Conservation (phyloP, 345 rosid genomes). For the Pugionium dolabratum region DNA sequence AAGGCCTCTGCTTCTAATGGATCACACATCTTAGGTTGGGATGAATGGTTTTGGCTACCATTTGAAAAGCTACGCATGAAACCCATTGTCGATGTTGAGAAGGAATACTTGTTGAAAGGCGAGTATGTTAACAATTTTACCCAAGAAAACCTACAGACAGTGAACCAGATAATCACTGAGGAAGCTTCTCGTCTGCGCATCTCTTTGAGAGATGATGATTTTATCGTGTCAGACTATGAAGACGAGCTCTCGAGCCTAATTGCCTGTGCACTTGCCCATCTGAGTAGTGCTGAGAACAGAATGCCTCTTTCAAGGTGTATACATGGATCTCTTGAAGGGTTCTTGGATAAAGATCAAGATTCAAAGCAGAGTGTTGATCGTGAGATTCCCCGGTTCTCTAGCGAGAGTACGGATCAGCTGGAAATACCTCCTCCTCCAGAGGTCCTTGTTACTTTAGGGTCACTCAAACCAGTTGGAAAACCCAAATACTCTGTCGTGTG, state of each 20-base stretch:
- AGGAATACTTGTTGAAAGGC: conserved; percentile 59
- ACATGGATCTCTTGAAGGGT: conserved; percentile 58
- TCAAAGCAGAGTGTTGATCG: conserved; percentile 46
- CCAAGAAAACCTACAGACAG: conserved; percentile 48
- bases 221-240: conserved; percentile 77
- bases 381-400: conserved; percentile 60
- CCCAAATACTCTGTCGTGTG: conserved; percentile 78
- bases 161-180: conserved; percentile 60
- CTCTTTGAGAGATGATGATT: conserved; percentile 54
- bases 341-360: conserved; percentile 55
- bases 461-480: conserved; percentile 60
- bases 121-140: conserved; percentile 48
- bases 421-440: conserved; percentile 62
- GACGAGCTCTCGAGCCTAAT: conserved; percentile 91
- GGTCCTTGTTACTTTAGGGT: conserved; percentile 60
- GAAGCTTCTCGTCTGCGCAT: conserved; percentile 78
- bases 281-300: conserved; percentile 43
- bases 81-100: conserved; percentile 55
- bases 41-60: conserved; percentile 90
- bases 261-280: conserved; percentile 72
- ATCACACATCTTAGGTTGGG: conserved; percentile 48
- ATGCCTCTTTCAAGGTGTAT: conserved; percentile 47
- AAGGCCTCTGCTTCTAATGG: conserved; percentile 37
- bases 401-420: conserved; percentile 68
- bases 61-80: conserved; percentile 64